phyloP scores from a whole-genome alignment of 202 grass and related monocot genomes.

The Dendrocalamus latiflorus region DNA sequence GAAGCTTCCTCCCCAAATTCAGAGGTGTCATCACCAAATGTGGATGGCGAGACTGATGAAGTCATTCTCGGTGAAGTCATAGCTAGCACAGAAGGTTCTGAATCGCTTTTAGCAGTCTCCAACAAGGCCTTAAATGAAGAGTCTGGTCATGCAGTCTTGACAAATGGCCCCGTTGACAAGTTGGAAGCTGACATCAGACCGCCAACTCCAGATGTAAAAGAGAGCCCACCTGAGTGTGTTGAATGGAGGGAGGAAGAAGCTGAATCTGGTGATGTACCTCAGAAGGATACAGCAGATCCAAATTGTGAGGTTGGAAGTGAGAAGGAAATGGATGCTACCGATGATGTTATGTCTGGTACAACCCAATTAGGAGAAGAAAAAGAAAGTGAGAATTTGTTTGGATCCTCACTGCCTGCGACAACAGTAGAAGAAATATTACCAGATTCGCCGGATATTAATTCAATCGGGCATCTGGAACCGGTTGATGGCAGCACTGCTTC shows the following conservation, averaged over 20 bases:
- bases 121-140: slow-evolving; percentile 15
- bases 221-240: slow-evolving; percentile 34
- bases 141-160: slow-evolving; percentile 2
- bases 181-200: slow-evolving; percentile 41
- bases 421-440: slow-evolving; percentile 2
- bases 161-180: slow-evolving; percentile 20
- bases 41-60: slow-evolving; percentile 37
- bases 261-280: slow-evolving; percentile 20
- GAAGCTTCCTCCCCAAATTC: slow-evolving; percentile 57
- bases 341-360: not conserved
- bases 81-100: slow-evolving; percentile 28
- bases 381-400: not conserved
- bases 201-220: slow-evolving; percentile 42
- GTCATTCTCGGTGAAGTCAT: slow-evolving; percentile 37
- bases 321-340: slow-evolving; percentile 20
- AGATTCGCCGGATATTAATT: not conserved
- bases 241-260: slow-evolving; percentile 44
- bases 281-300: slow-evolving; percentile 28
- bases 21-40: slow-evolving; percentile 18
- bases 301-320: not conserved
- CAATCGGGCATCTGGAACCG: not conserved
- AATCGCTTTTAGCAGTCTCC: not conserved
- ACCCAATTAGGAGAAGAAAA: slow-evolving; percentile 26
- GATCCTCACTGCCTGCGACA: not conserved
- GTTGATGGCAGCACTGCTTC: not conserved